These are phyloP conservation scores for Backusella westeae DNA, from an alignment of 192 early-diverging fungal species.

Conservation along the genomic window DNA sequence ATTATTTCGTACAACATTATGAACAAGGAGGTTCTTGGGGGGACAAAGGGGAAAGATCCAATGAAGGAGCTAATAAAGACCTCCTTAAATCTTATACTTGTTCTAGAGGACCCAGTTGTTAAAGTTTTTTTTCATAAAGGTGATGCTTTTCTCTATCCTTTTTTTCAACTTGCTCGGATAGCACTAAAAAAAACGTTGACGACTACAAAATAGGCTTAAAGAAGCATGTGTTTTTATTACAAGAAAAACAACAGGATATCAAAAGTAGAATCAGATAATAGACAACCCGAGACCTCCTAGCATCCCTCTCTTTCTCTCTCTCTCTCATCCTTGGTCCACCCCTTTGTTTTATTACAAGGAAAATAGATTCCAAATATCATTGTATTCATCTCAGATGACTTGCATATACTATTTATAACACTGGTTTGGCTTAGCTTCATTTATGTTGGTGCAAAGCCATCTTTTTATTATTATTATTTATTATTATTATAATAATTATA, in stretches of 20 bases:
- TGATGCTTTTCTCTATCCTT: neutral
- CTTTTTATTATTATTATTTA: neutral
- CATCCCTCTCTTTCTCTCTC: neutral
- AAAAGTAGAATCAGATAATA: no score
- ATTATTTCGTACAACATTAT: neutral
- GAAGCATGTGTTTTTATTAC: neutral
- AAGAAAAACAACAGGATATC: no score
- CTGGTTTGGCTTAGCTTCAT: neutral
- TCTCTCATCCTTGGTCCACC: neutral
- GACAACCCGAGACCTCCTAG: neutral
- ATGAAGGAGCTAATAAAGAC: neutral
- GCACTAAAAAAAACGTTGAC: neutral
- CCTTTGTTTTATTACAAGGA: neutral
- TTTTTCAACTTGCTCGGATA: neutral
- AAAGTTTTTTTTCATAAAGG: neutral
- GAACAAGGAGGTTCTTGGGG: neutral
- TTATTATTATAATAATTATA: neutral
- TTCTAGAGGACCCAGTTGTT: neutral
- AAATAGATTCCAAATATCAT: neutral
- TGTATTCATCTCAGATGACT: neutral
- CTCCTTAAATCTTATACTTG: neutral
- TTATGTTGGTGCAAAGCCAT: neutral
- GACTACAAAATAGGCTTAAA: neutral
- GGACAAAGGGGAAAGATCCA: neutral
- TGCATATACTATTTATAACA: neutral